Base-by-base conservation (phyloP, 495 filamentous ascomycete genomes). In the Astrocystis sublimbata region DNA sequence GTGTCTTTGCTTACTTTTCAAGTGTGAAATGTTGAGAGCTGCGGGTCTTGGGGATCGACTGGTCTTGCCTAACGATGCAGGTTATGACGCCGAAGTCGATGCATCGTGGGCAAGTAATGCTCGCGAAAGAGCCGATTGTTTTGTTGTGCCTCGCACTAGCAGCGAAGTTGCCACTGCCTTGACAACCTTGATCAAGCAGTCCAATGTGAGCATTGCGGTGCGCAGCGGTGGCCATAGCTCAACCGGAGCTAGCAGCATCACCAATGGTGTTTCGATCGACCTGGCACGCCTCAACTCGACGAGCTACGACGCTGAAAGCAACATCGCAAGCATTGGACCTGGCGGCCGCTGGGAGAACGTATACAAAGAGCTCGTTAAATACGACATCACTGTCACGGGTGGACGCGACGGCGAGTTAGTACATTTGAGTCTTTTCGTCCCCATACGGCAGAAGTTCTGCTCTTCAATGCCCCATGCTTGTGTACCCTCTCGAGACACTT, bases 191-290 rank as follows among this genome's bases (percentile, higher is more conserved):
- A 54, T 62, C 17, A 60, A 67, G 12, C 60, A 61, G 4, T 60
- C 68, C 6, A 67, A 74, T 38, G 79, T 75, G 63, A 66, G 72
- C 23, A 77, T 84, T 51, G 81, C 80, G 35, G 68, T 85, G 4
- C 76, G 77, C 43, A 75, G 80, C 47, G 81, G 80, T 33, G 81
- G 82, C 21, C 81, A 83, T 65, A 68, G 70, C 8, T 67, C 65
- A 0, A 26, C 60, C 3, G 67, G 73, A 28, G 67, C 56, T 40
- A 77, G 72, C 59, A 81, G 78, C 60, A 76, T 80, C 49, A 65
- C 65, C 1, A 66, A 74, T 28, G 83, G 81, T 2, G 76, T 84
- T 6, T 83, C 80, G 0, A 80, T 86, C 53, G 83, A 86, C 62
- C 67, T 86, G 8, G 71, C 65, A 24, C 60, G 63, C n/a, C 71